phyloP scores from a whole-genome alignment of 1,284 basidiomycete species.

The Inonotus hispidus region DNA sequence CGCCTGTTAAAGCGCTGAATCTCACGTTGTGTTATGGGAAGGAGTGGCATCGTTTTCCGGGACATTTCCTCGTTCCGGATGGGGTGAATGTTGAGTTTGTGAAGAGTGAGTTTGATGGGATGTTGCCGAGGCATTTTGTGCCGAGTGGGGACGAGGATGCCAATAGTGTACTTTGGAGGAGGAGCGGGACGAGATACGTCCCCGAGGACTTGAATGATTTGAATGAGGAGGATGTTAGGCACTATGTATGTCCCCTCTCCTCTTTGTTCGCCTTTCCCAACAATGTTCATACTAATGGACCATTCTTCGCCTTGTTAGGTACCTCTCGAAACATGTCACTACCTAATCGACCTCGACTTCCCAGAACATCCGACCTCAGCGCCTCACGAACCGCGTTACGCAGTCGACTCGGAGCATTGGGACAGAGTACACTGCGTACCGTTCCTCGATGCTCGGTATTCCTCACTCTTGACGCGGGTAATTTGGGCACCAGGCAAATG shows the following conservation, averaged over 20 bases:
- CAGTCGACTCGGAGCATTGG: constrained; percentile 59
- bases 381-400: constrained; percentile 73
- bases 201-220: constrained; percentile 80
- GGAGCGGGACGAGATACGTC: constrained; percentile 60
- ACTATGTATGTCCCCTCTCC: constrained; percentile 61
- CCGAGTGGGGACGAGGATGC: constrained; percentile 84
- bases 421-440: constrained; percentile 69
- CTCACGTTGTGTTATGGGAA: constrained; percentile 86
- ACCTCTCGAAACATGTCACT: constrained; percentile 69
- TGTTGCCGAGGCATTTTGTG: constrained; percentile 81
- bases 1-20: constrained; percentile 64
- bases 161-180: constrained; percentile 49
- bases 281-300: constrained; percentile 2
- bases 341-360: constrained; percentile 83
- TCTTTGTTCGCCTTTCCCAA: not conserved
- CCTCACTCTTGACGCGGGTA: constrained; percentile 62
- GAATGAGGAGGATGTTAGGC: constrained; percentile 74
- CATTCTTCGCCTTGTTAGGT: constrained; percentile 43
- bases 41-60: constrained; percentile 96
- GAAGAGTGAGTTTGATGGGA: constrained; percentile 86
- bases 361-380: constrained; percentile 56
- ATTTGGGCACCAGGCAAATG: constrained; percentile 71
- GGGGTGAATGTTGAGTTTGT: constrained; percentile 82
- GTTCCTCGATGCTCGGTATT: constrained; percentile 79
- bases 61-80: constrained; percentile 84